Base-by-base conservation (phyloP, 371 early-diverging fungal genomes). In the Dichotomocladium elegans region DNA sequence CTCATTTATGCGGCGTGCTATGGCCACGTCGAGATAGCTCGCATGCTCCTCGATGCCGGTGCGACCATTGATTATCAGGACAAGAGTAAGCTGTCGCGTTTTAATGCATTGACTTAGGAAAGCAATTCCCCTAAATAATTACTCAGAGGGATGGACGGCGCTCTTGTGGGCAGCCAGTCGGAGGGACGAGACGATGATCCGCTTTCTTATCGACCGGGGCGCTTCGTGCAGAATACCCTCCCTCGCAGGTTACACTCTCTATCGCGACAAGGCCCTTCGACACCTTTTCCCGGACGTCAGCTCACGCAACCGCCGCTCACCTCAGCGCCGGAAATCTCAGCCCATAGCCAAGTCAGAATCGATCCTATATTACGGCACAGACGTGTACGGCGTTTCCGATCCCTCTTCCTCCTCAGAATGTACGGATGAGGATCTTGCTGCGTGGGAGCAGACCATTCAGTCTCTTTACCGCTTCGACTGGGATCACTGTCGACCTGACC, bases 101-200 rank as follows among this genome's bases (percentile, higher is more conserved):
- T n/a, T 33, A 33, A n/a, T 33, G 8, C 2, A 3, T 42, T 33
- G 6, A 12, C 22, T 15, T 33, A 34, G 17, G 22, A 31, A 21
- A 15, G 24, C 25, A 14, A 0, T 7, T 47, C 12, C 6, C 35
- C 29, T 47, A 33, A 17, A 46, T 5, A 30, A 45, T 48, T 42
- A 37, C 31, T 60, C 25, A 85, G 90, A 81, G 53, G 96, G 96
- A 15, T 96, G 96, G 96, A 90, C 94, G 21, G 88, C 94, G 19
- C 76, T 95, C 33, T 80, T 93, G 71, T 96, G 96, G 96, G 94
- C 94, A 3, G 82, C 85, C 44, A 81, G 84, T 48, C 91, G 88
- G 64, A 74, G 84, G 45, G 85, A 90, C 66, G 72, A 74, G 24
- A 66, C 68, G 11, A 68, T 82, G 35, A 87, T 88, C 26, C 67